These are phyloP conservation scores for Chaetomium tenue DNA, from an alignment of 495 filamentous ascomycete genomes.

Conservation along the genomic window DNA sequence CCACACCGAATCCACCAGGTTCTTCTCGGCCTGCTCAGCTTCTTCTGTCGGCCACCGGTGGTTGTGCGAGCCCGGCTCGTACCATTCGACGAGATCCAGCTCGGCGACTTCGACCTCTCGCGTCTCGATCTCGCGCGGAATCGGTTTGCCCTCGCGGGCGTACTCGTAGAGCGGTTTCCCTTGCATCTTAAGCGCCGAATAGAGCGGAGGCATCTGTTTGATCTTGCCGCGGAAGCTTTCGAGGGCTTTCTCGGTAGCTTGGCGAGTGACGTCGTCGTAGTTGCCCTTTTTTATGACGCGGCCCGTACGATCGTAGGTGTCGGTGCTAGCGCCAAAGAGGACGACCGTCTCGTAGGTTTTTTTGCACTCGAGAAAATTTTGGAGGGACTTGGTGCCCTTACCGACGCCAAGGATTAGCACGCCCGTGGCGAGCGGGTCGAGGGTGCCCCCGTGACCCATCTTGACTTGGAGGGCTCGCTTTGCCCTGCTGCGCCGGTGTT, in stretches of 20 bases:
- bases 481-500: conserved; percentile 49
- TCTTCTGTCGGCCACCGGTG: conserved; percentile 73
- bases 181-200: conserved; percentile 85
- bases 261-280: conserved; percentile 75
- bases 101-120: conserved; percentile 72
- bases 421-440: conserved; percentile 91
- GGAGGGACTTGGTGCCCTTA: conserved; percentile 78
- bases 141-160: conserved; percentile 79
- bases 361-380: conserved; percentile 75
- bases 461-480: conserved; percentile 70
- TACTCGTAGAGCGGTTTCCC: conserved; percentile 96
- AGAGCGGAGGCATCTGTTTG: conserved; percentile 87
- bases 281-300: conserved; percentile 71
- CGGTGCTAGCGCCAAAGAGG: conserved; percentile 87
- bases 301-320: conserved; percentile 83
- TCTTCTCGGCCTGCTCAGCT: conserved; percentile 67
- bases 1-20: conserved; percentile 68
- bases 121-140: conserved; percentile 78
- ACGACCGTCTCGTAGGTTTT: conserved; percentile 90
- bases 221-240: conserved; percentile 76
- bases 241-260: conserved; percentile 74
- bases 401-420: conserved; percentile 87
- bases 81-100: conserved; percentile 82
- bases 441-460: conserved; percentile 92
- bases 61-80: conserved; percentile 75